phyloP scores from a whole-genome alignment of 2,329 filamentous ascomycete genomes.

The Cercospora nicotianae region DNA sequence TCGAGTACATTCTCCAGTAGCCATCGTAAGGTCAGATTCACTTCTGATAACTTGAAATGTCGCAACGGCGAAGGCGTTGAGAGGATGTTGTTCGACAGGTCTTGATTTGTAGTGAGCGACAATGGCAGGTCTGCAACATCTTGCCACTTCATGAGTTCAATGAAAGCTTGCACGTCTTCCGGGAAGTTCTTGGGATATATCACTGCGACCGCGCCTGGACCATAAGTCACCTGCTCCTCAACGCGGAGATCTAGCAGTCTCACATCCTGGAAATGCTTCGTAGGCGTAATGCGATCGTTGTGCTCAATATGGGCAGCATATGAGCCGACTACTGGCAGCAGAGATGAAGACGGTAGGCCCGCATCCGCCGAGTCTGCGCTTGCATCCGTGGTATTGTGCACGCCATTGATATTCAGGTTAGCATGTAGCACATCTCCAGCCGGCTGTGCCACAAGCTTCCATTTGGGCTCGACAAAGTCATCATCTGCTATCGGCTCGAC shows the following conservation, averaged over 20 bases:
- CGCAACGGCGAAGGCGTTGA: conserved; percentile 43
- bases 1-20: conserved; percentile 83
- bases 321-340: conserved; percentile 60
- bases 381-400: not conserved
- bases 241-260: conserved; percentile 68
- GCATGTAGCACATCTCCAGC: not conserved
- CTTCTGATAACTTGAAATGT: conserved; percentile 42
- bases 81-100: conserved; percentile 23
- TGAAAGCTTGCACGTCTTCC: conserved; percentile 73
- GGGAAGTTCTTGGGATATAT: conserved; percentile 88
- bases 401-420: not conserved
- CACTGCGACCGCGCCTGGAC: conserved; percentile 75
- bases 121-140: conserved; percentile 69
- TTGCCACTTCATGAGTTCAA: conserved; percentile 77
- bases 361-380: not conserved
- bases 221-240: conserved; percentile 49
- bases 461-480: conserved; percentile 73
- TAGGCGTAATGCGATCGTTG: conserved; percentile 75
- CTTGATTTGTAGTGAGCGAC: conserved; percentile 48
- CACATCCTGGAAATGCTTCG: conserved; percentile 89
- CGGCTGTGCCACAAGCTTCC: conserved; percentile 49
- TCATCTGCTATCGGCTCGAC: conserved; percentile 71
- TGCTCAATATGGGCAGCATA: conserved; percentile 58
- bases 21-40: conserved; percentile 64
- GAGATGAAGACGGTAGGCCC: conserved; percentile 41